Evolutionary conservation across 352 stramenopile species (phyloP).

Genomic region (Globisporangium spinosum): DNA sequence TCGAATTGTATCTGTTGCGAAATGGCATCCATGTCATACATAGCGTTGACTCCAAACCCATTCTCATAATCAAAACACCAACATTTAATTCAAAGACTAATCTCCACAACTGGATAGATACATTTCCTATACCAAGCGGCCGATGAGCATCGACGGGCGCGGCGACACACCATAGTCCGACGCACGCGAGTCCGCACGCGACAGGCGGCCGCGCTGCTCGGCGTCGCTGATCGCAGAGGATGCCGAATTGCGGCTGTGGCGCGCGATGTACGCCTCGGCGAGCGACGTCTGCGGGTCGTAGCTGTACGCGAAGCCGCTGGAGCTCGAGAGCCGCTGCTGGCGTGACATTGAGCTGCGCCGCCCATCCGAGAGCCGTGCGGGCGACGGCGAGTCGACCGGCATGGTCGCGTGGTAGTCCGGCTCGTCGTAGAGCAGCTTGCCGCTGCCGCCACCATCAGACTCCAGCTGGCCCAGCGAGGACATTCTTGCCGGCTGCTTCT

Average conservation of each 20-base stretch:
- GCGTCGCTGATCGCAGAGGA: neutral
- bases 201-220: neutral
- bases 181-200: neutral
- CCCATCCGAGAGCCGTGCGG: conserved; percentile 4
- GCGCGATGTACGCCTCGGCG: conserved; percentile 70
- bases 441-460: neutral
- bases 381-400: neutral
- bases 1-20: neutral
- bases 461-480: neutral
- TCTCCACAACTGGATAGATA: neutral
- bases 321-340: conserved; percentile 57
- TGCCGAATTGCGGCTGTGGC: neutral
- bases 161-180: neutral
- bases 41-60: neutral
- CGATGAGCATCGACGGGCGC: neutral
- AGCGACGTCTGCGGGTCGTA: conserved; percentile 76
- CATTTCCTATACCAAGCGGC: neutral
- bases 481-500: neutral
- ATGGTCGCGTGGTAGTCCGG: neutral
- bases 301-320: conserved; percentile 78
- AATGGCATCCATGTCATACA: neutral
- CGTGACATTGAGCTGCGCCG: conserved; percentile 3
- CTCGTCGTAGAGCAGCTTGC: conserved; percentile 1
- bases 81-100: neutral
- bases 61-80: neutral